Base-by-base conservation (phyloP, 202 grass and related monocot species). In the Tripidium arundinaceum region DNA sequence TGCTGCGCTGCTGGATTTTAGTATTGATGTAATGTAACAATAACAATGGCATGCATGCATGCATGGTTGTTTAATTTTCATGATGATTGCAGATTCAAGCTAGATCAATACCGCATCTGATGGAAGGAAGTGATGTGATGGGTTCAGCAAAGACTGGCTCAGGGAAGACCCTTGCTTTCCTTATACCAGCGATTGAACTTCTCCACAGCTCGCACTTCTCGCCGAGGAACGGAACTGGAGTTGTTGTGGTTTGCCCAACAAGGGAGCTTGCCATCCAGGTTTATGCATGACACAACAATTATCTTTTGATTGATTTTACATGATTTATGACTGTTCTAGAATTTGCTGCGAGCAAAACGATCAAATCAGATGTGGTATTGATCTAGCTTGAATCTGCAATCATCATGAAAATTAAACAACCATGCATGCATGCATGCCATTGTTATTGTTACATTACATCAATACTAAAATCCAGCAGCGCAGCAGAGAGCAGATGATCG, bases 241-340 rank as follows among this genome's bases (percentile, higher is more conserved):
- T 93, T n/a, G 77, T 93, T 13, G 74, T 90, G 19, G 58, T 93
- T 33, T 93, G 84, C 63, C 90, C 90, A 11, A 93, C 87, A 22
- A 77, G 90, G 42, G 84, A 93, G 79, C 87, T 93, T 79, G 87
- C 90, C 22, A 93, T 93, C 27, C 87, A 93, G 82, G 87, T 84
- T 59, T 64, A 50, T 50, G n/a, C n/a, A 15, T 55, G 27, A 19
- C 3, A 6, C 26, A 15, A 33, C 7, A 21, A 7, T 46, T n/a
- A n/a, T n/a, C n/a, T n/a, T n/a, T n/a, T n/a, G n/a, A 5, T 21
- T 38, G 2, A 1, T 5, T 21, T 68, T 45, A 28, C n/a, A 16
- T 45, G n/a, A n/a, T n/a, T n/a, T n/a, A n/a, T n/a, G n/a, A n/a
- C n/a, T n/a, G n/a, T n/a, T n/a, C n/a, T n/a, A n/a, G n/a, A n/a